Conservation (phyloP, 2,329 filamentous ascomycete genomes). For the Emergomyces pasteurianus region DNA sequence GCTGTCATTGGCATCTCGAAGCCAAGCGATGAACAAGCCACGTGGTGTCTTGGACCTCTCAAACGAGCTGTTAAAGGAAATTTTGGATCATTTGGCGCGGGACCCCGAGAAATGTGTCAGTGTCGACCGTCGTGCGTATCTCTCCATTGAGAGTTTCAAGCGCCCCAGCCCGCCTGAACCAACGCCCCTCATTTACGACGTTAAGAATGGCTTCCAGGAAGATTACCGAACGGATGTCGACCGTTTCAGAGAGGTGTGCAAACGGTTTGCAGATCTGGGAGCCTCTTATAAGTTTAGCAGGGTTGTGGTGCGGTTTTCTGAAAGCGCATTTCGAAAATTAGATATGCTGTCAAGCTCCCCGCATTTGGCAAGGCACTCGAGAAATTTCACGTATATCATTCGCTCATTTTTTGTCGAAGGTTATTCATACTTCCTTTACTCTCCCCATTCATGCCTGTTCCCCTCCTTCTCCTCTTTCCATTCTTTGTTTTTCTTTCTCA, state of each 20-base stretch:
- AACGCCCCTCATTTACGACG: slow-evolving; percentile 8
- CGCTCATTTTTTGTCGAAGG: slow-evolving; percentile 43
- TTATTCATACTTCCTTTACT: slow-evolving; percentile 12
- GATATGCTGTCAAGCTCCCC: slow-evolving; percentile 36
- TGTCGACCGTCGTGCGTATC: slow-evolving; percentile 40
- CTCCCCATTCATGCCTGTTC: slow-evolving; percentile 1
- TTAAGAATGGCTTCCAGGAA: slow-evolving; percentile 7
- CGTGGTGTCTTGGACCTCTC: slow-evolving; percentile 19
- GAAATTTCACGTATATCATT: slow-evolving; percentile 44
- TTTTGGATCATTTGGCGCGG: slow-evolving; percentile 41
- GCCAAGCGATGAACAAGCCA: slow-evolving; percentile 12
- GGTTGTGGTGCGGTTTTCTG: slow-evolving; percentile 40
- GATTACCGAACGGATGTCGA: slow-evolving; percentile 12
- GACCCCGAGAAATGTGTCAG: slow-evolving; percentile 40
- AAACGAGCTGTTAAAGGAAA: slow-evolving; percentile 40
- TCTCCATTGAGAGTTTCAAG: slow-evolving; percentile 45
- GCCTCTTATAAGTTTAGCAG: slow-evolving; percentile 39
- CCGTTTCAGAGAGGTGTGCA: slow-evolving; percentile 35
- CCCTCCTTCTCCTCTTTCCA: not conserved
- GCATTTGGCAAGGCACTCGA: slow-evolving; percentile 39
- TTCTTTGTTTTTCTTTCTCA: not conserved
- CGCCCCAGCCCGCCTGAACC: slow-evolving; percentile 24
- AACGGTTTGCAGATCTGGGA: slow-evolving; percentile 37
- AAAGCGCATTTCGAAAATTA: slow-evolving; percentile 35
- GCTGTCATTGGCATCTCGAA: slow-evolving; percentile 4